Evolutionary conservation across 352 stramenopile genomes (phyloP).

Genomic region (Globisporangium acanthophoron): DNA sequence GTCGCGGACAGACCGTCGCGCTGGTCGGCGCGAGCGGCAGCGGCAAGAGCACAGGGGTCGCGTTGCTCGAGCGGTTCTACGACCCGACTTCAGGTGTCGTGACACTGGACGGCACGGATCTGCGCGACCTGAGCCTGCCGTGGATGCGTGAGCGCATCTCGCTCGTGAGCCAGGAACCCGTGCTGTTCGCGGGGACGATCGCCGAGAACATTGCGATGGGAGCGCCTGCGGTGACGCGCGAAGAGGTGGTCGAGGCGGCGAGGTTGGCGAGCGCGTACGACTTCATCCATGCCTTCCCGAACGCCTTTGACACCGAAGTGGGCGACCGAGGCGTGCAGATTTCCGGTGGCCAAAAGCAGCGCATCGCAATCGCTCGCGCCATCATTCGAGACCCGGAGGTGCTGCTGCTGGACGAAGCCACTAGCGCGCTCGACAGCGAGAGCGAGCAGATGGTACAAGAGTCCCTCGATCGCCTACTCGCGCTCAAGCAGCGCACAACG

Average conservation of each 20-base stretch:
- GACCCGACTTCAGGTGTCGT: background rate
- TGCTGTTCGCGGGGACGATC: background rate
- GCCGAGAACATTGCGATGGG: slow-evolving; percentile 14
- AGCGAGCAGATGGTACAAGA: slow-evolving; percentile 9
- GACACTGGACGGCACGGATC: slow-evolving; percentile 37
- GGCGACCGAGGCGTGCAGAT: slow-evolving; percentile 39
- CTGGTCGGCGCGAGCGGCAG: slow-evolving; percentile 26
- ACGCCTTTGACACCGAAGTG: slow-evolving; percentile 84
- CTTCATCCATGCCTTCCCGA: slow-evolving; percentile 81
- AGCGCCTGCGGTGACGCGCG: background rate
- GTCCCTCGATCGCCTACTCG: slow-evolving; percentile 21
- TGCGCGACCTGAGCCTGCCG: slow-evolving; percentile 61
- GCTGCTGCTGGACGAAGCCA: no score
- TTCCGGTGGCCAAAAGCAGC: no score
- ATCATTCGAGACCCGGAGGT: no score
- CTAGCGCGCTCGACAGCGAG: background rate
- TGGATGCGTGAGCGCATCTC: slow-evolving; percentile 32
- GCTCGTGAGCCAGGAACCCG: no score
- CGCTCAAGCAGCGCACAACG: slow-evolving; percentile 51
- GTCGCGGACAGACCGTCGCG: slow-evolving; percentile 39
- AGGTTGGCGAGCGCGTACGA: slow-evolving; percentile 26
- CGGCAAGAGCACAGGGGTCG: background rate
- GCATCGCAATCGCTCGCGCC: no score
- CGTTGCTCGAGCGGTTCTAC: background rate
- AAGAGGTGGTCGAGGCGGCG: slow-evolving; percentile 24